Conservation (phyloP, 2,329 filamentous ascomycete genomes). For the Fusarium nisikadoi region DNA sequence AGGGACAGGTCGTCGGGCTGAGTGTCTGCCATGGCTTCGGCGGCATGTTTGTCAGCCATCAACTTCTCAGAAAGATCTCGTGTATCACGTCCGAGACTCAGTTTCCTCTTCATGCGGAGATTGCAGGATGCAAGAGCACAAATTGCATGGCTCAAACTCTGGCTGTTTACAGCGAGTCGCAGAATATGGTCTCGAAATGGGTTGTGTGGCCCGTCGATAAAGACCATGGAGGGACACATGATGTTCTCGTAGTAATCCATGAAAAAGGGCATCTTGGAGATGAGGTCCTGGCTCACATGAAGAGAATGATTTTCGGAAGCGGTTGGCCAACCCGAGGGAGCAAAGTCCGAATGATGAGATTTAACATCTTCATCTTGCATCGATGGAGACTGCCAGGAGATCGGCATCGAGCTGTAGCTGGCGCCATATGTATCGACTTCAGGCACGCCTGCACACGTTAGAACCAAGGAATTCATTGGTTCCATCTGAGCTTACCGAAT, state of each 20-base stretch:
- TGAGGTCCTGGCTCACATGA: conserved; percentile 70
- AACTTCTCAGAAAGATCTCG: conserved; percentile 61
- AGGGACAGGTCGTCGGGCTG: conserved; percentile 71
- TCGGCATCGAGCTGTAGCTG: conserved; percentile 59
- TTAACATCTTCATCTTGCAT: conserved; percentile 58
- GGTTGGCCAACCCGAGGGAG: conserved; percentile 61
- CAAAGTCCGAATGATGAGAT: conserved; percentile 56
- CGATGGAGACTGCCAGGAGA: conserved; percentile 57
- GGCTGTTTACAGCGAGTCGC: conserved; percentile 78
- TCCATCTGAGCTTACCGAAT: conserved; percentile 60
- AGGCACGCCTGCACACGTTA: conserved; percentile 59
- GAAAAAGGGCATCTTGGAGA: conserved; percentile 85
- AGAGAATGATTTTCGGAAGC: conserved; percentile 58
- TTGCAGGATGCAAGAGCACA: conserved; percentile 91
- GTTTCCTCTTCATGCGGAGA: conserved; percentile 81
- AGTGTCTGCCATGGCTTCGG: conserved; percentile 58
- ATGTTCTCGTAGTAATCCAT: conserved; percentile 94
- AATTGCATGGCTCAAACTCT: conserved; percentile 90
- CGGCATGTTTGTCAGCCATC: conserved; percentile 58
- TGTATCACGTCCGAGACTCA: conserved; percentile 68
- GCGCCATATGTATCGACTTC: conserved; percentile 64
- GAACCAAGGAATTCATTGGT: conserved; percentile 50
- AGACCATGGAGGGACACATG: conserved; percentile 91
- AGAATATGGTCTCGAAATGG: conserved; percentile 88
- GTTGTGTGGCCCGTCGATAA: conserved; percentile 86